These are phyloP conservation scores for Piloderma croceum DNA, from an alignment of 768 basidiomycete species.

Conservation along the genomic window DNA sequence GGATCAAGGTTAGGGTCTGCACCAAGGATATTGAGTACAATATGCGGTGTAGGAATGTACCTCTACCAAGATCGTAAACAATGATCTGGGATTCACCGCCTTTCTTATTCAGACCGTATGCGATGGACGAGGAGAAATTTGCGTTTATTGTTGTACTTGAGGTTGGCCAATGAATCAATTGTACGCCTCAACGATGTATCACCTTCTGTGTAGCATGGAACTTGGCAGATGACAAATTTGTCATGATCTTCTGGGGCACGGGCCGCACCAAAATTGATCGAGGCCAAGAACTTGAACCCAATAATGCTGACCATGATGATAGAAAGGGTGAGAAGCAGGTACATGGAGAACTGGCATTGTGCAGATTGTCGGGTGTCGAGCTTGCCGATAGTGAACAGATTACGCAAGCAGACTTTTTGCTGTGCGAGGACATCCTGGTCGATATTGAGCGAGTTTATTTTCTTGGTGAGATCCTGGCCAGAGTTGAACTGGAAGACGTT, in stretches of 20 bases:
- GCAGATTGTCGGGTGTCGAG: conserved; percentile 89
- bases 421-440: conserved; percentile 53
- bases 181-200: conserved; percentile 78
- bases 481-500: conserved; percentile 70
- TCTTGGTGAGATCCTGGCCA: conserved; percentile 79
- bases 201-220: conserved; percentile 98
- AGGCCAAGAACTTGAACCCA: conserved; percentile 93
- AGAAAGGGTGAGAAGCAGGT: conserved; percentile 85
- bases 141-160: conserved; percentile 98
- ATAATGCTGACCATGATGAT: conserved; percentile 92
- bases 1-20: conserved; percentile 90
- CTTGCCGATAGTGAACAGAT: conserved; percentile 87
- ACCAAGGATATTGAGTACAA: conserved; percentile 94
- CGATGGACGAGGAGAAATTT: conserved; percentile 89
- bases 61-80: conserved; percentile 91
- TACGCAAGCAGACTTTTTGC: conserved; percentile 87
- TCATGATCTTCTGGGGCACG: conserved; percentile 92
- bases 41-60: conserved; percentile 91
- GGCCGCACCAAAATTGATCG: conserved; percentile 72
- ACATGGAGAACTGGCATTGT: conserved; percentile 87
- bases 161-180: conserved; percentile 88
- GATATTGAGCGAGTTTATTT: conserved; percentile 56
- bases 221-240: conserved; percentile 96
- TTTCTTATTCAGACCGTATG: conserved; percentile 99
- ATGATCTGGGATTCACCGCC: too few species aligned